These are phyloP conservation scores for Xylaria arbuscula DNA, from an alignment of 2,329 filamentous ascomycete species.

Conservation along the genomic window DNA sequence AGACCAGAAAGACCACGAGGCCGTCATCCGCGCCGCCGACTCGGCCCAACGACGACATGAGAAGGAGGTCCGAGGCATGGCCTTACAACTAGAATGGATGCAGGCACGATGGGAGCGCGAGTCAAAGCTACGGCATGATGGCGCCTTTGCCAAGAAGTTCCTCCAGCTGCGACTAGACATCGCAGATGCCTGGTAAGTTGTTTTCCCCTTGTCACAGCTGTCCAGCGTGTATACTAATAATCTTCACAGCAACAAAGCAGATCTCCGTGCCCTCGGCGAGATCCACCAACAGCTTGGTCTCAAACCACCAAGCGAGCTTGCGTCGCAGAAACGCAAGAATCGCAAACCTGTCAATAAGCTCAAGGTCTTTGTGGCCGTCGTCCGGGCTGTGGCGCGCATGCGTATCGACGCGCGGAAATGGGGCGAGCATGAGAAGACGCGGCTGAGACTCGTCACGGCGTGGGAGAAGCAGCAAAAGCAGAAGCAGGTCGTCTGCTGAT, in stretches of 20 bases:
- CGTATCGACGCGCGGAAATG: slow-evolving; percentile 61
- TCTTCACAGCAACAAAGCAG: slow-evolving; percentile 83
- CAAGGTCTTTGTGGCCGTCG: slow-evolving; percentile 58
- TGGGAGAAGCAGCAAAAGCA: slow-evolving; percentile 51
- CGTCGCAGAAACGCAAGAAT: slow-evolving; percentile 47
- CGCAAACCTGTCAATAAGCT: slow-evolving; percentile 49
- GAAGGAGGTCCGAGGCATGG: slow-evolving; percentile 82
- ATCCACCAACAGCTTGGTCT: slow-evolving; percentile 74
- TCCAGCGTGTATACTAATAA: slow-evolving; percentile 35
- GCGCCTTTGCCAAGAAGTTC: slow-evolving; percentile 88
- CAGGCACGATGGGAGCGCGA: slow-evolving; percentile 84
- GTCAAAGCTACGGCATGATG: slow-evolving; percentile 79
- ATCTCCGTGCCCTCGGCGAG: slow-evolving; percentile 84
- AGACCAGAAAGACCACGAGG: slow-evolving; percentile 53
- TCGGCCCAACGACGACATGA: slow-evolving; percentile 75
- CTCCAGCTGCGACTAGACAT: slow-evolving; percentile 83
- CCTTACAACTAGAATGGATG: slow-evolving; percentile 92
- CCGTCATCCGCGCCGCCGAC: slow-evolving; percentile 67
- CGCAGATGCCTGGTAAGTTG: slow-evolving; percentile 87
- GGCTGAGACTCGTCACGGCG: slow-evolving; percentile 61
- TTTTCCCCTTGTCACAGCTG: slow-evolving; percentile 19
- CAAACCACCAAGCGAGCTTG: slow-evolving; percentile 49
- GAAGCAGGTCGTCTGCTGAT: slow-evolving; percentile 16
- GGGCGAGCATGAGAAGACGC: slow-evolving; percentile 63
- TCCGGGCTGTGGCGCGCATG: slow-evolving; percentile 65